These are phyloP conservation scores for Knoxdaviesia capensis DNA, from an alignment of 2,329 filamentous ascomycete species.

Conservation along the genomic window DNA sequence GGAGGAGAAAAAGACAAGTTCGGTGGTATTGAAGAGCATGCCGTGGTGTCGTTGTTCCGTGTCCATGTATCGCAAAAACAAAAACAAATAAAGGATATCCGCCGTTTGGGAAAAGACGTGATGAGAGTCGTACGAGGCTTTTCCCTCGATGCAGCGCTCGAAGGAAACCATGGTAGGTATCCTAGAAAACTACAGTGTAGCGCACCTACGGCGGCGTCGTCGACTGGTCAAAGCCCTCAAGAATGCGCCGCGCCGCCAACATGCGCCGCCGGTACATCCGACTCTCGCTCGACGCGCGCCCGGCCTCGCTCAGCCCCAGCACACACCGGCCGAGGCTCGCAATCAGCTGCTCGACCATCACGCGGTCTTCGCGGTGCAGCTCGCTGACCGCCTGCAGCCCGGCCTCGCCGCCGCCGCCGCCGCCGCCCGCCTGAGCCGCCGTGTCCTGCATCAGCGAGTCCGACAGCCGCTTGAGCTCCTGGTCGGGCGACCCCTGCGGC, in stretches of 20 bases:
- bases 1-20: too few species aligned
- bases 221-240: constrained; percentile 44
- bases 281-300: constrained; percentile 33
- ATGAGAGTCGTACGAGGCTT: too few species aligned
- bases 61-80: too few species aligned
- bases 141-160: too few species aligned
- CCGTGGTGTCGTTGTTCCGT: too few species aligned
- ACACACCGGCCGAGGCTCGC: constrained; percentile 40
- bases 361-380: constrained; percentile 34
- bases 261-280: constrained; percentile 49
- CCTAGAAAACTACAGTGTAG: too few species aligned
- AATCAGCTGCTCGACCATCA: constrained; percentile 37
- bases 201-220: constrained; percentile 2
- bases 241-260: constrained; percentile 50
- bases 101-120: too few species aligned
- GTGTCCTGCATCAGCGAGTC: constrained; percentile 28
- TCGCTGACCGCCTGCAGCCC: constrained; percentile 20
- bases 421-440: constrained; percentile 18
- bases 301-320: constrained; percentile 32
- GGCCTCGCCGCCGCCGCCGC: constrained; percentile 11
- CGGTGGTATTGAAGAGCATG: too few species aligned
- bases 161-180: too few species aligned
- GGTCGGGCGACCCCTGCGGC: constrained; percentile 26
- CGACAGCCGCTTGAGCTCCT: constrained; percentile 25
- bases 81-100: too few species aligned